Evolutionary conservation across 352 stramenopile genomes (phyloP), one percentile per base, ranked within the genome.

Genomic region (Phytophthora constricta): DNA sequence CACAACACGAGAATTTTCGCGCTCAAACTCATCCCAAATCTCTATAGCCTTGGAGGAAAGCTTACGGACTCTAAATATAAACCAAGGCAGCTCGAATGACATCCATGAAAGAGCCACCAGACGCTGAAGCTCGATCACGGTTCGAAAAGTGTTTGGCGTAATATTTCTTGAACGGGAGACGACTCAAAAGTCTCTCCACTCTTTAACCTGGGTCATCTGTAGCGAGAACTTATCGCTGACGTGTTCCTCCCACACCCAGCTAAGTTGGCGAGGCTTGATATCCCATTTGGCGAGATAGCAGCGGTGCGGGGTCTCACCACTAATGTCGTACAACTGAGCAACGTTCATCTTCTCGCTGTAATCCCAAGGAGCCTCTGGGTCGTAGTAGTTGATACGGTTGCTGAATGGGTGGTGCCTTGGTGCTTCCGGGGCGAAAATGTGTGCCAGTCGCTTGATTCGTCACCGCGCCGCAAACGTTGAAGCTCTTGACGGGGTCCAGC

Each of bases 231-330:
- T 16, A 17, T 52, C 41, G 10, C 41, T 33, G 1, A 58, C 22
- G 4, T 42, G n/a, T 27, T 72, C 56, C 19, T 23, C 13, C 55
- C 56, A 66, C 0, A 66, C 63, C 50, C 50, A 71, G 17, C 41
- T 62, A 1, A 66, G 1, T 19, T 53, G 48, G 0, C 61, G n/a
- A 0, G 48, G 41, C 0, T 17, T 28, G 0, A 3, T 42, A 7
- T 57, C 22, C 62, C 55, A 65, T 19, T 65, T 7, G 0, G 47
- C 49, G 3, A 70, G 22, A 26, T 56, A 70, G 16, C 48, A 60
- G 0, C 23, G 39, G 31, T 59, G 46, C 0, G 53, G 54, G 2
- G 25, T 0, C 1, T 70, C 42, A 11, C 62, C 55, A 4, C 8
- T 5, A 10, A 25, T 4, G 19, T 65, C 49, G 9, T 57, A n/a